Conservation (phyloP, 805 yeast species). For the Yamadazyma insecticola region DNA sequence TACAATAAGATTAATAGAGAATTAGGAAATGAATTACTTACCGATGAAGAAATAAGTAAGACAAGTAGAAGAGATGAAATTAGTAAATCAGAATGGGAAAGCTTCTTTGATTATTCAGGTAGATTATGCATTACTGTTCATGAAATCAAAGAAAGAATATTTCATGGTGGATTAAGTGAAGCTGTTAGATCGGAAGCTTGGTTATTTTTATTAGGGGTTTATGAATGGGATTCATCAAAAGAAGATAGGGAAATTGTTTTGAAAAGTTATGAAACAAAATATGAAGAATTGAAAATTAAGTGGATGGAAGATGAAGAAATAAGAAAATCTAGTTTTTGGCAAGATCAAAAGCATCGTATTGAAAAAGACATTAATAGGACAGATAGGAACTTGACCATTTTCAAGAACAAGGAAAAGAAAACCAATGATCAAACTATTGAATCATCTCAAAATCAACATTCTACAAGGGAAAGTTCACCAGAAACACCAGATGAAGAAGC, state of each 20-base stretch:
- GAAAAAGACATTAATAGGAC: conserved; percentile 93
- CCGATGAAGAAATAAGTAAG: conserved; percentile 54
- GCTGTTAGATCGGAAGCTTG: conserved; percentile 70
- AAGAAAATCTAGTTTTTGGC: conserved; percentile 63
- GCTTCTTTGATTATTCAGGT: conserved; percentile 78
- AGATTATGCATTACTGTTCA: conserved; percentile 63
- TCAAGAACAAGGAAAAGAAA: conserved; percentile 39
- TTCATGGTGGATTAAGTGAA: conserved; percentile 80
- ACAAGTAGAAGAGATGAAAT: conserved; percentile 67
- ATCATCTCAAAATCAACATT: conserved; percentile 11
- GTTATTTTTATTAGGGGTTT: conserved; percentile 78
- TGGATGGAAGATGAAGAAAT: conserved; percentile 59
- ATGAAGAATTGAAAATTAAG: conserved; percentile 59
- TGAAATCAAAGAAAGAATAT: conserved; percentile 78
- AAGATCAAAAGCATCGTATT: conserved; percentile 83
- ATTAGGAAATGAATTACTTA: conserved; percentile 54
- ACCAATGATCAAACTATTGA: conserved; percentile 7
- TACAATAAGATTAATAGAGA: conserved; percentile 56
- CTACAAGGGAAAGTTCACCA: conserved; percentile 22
- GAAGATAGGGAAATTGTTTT: conserved; percentile 62
- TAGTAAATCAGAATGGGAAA: conserved; percentile 73
- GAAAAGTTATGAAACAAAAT: conserved; percentile 54
- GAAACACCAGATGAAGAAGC: conserved; percentile 31
- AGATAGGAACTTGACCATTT: conserved; percentile 72
- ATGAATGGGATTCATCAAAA: conserved; percentile 79